phyloP scores from a whole-genome alignment of 169 alveolate genomes.

The Plasmodium malariae region DNA sequence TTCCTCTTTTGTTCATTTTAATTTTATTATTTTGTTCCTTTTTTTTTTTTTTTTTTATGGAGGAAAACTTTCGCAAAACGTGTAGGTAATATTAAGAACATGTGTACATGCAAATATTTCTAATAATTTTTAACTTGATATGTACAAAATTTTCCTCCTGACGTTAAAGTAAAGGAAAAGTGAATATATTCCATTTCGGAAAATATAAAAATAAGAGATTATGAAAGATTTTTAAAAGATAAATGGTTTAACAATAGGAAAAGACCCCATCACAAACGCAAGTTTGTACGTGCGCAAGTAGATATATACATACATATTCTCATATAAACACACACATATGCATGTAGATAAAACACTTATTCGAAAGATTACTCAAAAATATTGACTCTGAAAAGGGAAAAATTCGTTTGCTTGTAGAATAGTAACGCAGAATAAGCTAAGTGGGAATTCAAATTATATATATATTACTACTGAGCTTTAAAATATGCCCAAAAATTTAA shows the following conservation, averaged over 20 bases:
- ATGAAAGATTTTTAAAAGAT: neutral
- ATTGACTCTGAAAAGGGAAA: neutral
- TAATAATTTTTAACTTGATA: too few species aligned
- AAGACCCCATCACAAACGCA: too few species aligned
- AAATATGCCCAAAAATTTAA: conserved; percentile 83
- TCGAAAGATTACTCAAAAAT: neutral
- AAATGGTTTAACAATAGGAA: neutral
- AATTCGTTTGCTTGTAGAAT: neutral
- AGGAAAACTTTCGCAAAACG: too few species aligned
- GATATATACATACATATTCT: too few species aligned
- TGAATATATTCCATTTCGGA: neutral
- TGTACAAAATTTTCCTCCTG: too few species aligned
- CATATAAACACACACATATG: neutral
- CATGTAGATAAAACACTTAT: neutral
- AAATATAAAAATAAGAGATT: neutral
- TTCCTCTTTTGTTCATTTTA: too few species aligned
- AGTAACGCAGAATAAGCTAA: neutral
- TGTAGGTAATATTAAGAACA: too few species aligned
- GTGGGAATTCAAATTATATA: neutral
- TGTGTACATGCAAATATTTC: too few species aligned
- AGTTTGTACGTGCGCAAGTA: too few species aligned
- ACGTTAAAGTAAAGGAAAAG: too few species aligned
- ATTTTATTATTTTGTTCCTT: too few species aligned
- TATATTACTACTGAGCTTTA: neutral
- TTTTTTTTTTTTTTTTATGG: too few species aligned